Base-by-base conservation (phyloP, 139 green algal species). In the Chlamydomonas incerta region DNA sequence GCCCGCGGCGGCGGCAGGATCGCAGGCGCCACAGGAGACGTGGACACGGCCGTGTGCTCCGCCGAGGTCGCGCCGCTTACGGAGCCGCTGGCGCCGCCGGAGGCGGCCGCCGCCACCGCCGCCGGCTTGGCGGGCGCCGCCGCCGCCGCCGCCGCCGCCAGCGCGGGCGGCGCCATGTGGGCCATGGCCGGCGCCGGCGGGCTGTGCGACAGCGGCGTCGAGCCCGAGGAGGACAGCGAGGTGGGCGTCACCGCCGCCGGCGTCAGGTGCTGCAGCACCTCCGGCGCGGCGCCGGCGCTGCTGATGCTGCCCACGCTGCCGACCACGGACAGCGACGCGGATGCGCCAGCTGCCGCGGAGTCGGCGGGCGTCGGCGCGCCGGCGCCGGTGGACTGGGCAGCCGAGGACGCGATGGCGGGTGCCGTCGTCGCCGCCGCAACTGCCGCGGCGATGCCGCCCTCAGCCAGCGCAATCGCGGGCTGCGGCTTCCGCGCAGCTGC, bases 201-300 rank as follows among this genome's bases (percentile, higher is more conserved):
- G 68, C 80, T 86, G 68, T 58, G 37, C 9, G 80, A 86, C 6
- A 86, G 67, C 24, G 80, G 80, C 34, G 80, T 80, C 1, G 68
- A 80, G 52, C 80, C 68, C 5, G 68, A 86, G 24, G 80, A 79
- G 9, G 80, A 86, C 21, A 86, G 21, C 26, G 68, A 79, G 13
- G 57, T 82, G 10, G 74, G 74, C 29, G 74, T 82, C 34, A 82
- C 24, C 10, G 55, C 80, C 14, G 80, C 21, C 18, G 80, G 80
- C 15, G 80, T 86, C 10, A 86, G 57, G 23, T 85, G 79, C 34
- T 77, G 68, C 34, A 86, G 57, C 2, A 86, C 47, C 55, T 86
- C 80, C 6, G 71, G 55, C 0, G 28, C 52, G 14, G 60, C 66
- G 31, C 33, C 66, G 33, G 31, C 24, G 80, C 66, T 67, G 65